These are phyloP conservation scores for Brassica juncea DNA, from an alignment of 345 rosid species.

Conservation along the genomic window DNA sequence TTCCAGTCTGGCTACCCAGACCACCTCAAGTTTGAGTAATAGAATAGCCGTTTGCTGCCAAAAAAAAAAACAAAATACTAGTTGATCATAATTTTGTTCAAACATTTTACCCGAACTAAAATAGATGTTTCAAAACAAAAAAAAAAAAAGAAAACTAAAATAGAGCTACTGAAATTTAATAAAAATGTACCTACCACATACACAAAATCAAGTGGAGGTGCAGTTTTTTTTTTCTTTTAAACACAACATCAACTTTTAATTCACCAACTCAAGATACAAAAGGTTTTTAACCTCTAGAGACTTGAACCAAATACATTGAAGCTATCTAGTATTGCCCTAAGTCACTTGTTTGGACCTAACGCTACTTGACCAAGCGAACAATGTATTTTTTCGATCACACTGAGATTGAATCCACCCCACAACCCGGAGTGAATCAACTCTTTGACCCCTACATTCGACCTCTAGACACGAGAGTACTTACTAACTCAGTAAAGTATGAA, in stretches of 20 bases:
- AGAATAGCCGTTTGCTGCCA: too few relatives aligned
- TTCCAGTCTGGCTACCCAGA: too few relatives aligned
- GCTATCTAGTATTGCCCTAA: neutral
- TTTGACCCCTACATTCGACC: neutral
- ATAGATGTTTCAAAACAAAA: neutral
- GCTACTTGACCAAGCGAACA: neutral
- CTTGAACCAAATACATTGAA: neutral
- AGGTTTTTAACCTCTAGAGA: too few relatives aligned
- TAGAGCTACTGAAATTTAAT: neutral
- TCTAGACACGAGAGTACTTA: neutral
- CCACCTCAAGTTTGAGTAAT: too few relatives aligned
- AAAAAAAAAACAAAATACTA: too few relatives aligned
- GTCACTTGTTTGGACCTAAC: neutral
- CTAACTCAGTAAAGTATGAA: too few relatives aligned
- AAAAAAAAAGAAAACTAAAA: neutral
- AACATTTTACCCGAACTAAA: neutral
- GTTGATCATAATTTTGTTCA: neutral
- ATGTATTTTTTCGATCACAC: neutral
- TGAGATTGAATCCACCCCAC: neutral
- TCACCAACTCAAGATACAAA: too few relatives aligned
- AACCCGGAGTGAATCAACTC: neutral
- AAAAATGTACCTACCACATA: too few relatives aligned
- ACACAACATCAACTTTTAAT: neutral
- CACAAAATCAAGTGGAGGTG: too few relatives aligned
- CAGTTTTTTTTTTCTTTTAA: too few relatives aligned